A percentile compares a stretch with the other conserved stretches of the same genome.
Evolutionary conservation across 192 early-diverging fungal species (phyloP).

Genomic region (Umbelopsis sp.): DNA sequence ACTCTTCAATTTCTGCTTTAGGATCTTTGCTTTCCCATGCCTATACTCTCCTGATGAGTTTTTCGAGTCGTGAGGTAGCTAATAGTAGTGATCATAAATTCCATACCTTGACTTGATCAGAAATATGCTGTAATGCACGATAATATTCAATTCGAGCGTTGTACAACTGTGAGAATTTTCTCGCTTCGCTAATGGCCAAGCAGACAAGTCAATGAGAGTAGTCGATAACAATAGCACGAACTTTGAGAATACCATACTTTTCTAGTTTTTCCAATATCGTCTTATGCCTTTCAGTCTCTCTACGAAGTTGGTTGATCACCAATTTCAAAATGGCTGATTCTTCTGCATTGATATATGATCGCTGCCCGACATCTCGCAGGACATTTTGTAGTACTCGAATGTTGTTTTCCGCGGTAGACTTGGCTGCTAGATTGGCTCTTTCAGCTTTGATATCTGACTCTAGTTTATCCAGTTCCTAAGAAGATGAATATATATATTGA

Average conservation of each 20-base stretch:
- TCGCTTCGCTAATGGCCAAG: constrained; percentile 22
- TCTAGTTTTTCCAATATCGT: constrained; percentile 21
- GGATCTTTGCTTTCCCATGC: constrained; percentile 13
- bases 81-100: not conserved
- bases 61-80: not conserved
- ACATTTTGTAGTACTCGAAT: not conserved
- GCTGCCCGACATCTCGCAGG: constrained; percentile 3
- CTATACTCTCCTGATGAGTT: not conserved
- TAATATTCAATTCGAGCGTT: constrained; percentile 46
- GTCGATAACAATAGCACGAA: too few relatives aligned
- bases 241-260: constrained; percentile 13
- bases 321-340: constrained; percentile 4
- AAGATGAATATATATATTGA: not conserved
- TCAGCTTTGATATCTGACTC: not conserved
- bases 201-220: not conserved
- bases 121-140: constrained; percentile 40
- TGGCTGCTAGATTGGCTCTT: not conserved
- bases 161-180: constrained; percentile 14
- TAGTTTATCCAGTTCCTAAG: not conserved
- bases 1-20: not conserved
- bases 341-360: not conserved
- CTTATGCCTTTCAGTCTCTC: constrained; percentile 3
- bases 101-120: constrained; percentile 37
- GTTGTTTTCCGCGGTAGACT: not conserved
- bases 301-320: constrained; percentile 2